A percentile compares a stretch with the other conserved stretches of the same genome.
Conservation (phyloP, 139 green algal species). For the Coelastrella sp. region DNA sequence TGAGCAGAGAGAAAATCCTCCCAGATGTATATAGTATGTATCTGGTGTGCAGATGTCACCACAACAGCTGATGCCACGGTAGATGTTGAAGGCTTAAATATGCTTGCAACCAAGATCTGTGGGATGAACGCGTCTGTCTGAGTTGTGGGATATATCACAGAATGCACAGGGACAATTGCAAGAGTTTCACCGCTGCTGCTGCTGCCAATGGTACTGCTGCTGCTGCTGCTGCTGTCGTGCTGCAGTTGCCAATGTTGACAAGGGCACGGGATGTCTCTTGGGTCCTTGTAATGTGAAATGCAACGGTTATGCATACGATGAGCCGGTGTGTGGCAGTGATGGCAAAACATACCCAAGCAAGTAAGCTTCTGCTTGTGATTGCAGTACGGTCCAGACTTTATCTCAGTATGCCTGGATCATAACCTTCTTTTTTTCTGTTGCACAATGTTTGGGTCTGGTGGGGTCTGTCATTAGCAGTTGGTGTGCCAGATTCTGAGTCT, state of each 20-base stretch:
- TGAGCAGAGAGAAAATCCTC: neutral
- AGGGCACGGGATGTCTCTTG: slow-evolving; percentile 2
- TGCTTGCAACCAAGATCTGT: no score
- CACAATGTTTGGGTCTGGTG: no score
- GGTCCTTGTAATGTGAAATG: slow-evolving; percentile 13
- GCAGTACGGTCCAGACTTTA: neutral
- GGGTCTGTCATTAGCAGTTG: no score
- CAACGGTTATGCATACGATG: neutral
- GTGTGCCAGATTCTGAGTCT: no score
- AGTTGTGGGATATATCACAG: no score
- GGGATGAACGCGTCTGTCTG: no score
- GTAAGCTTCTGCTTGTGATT: no score
- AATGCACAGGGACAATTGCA: no score
- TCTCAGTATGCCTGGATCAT: neutral
- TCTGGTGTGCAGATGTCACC: neutral
- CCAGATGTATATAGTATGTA: neutral
- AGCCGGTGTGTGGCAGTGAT: slow-evolving; percentile 53
- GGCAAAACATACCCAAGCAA: slow-evolving; percentile 47
- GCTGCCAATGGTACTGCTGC: neutral
- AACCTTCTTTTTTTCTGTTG: neutral
- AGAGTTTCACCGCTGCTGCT: neutral
- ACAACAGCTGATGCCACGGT: no score
- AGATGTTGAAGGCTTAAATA: no score
- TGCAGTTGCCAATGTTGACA: slow-evolving; percentile 21
- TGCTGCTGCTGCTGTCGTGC: neutral